A percentile compares a stretch with the other conserved stretches of the same genome.
Evolutionary conservation across 176 grass and related monocot species (phyloP).

Genomic region (Calamus simplicifolius): DNA sequence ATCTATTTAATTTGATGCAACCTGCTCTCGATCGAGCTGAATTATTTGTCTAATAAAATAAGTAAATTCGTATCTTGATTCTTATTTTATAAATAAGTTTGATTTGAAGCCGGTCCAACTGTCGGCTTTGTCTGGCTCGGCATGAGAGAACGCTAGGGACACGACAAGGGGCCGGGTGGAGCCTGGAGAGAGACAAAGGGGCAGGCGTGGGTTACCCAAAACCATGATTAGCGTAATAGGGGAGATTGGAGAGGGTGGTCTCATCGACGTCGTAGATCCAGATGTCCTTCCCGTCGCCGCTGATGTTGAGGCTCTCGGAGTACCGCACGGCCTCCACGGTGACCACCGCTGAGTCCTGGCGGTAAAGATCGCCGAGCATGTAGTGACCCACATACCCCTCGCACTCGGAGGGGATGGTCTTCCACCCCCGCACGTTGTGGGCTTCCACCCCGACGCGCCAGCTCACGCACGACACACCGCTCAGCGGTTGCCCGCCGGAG

Average conservation of each 20-base stretch:
- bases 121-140: too few relatives aligned
- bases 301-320: neutral
- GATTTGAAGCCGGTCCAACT: too few relatives aligned
- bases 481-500: neutral
- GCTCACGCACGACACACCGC: neutral
- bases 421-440: conserved; percentile 5
- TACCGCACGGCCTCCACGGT: neutral
- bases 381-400: conserved; percentile 4
- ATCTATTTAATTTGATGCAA: too few relatives aligned
- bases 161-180: too few relatives aligned
- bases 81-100: too few relatives aligned
- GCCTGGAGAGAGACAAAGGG: too few relatives aligned
- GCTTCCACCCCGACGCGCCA: conserved; percentile 15
- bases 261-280: conserved; percentile 26
- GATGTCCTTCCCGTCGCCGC: conserved; percentile 12
- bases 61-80: too few relatives aligned
- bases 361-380: conserved; percentile 10
- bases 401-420: conserved; percentile 10
- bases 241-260: conserved; percentile 13
- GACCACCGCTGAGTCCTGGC: neutral
- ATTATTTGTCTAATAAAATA: too few relatives aligned
- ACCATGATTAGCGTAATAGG: too few relatives aligned
- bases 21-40: too few relatives aligned
- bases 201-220: too few relatives aligned
- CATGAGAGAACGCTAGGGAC: too few relatives aligned